Evolutionary conservation across 2,329 filamentous ascomycete genomes (phyloP).

Genomic region (Neonectria neomacrospora): DNA sequence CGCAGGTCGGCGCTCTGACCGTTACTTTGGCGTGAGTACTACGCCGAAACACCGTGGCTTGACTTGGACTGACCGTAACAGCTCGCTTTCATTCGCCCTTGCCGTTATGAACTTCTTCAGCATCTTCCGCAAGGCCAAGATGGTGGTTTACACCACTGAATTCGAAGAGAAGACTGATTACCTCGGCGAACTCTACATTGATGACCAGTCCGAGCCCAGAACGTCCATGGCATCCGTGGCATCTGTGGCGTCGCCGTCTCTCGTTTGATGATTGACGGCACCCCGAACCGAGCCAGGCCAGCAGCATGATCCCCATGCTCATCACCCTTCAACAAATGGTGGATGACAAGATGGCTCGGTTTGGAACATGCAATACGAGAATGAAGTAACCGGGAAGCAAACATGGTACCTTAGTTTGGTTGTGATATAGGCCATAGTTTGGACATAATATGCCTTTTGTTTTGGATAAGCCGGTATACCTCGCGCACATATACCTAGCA

Average conservation of each 20-base stretch:
- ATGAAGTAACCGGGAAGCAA: not conserved
- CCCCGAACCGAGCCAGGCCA: not conserved
- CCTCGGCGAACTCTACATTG: slow-evolving; percentile 30
- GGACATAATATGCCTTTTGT: not conserved
- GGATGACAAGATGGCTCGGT: not conserved
- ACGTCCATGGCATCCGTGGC: slow-evolving; percentile 25
- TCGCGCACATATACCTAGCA: not conserved
- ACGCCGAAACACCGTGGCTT: not conserved
- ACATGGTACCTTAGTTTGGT: not conserved
- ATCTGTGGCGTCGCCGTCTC: slow-evolving; percentile 16
- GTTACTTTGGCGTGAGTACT: slow-evolving; percentile 37
- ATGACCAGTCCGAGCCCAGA: slow-evolving; percentile 35
- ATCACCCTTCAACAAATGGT: not conserved
- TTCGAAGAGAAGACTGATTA: slow-evolving; percentile 26
- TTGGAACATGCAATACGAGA: not conserved
- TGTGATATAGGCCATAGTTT: not conserved
- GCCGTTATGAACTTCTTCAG: slow-evolving; percentile 32
- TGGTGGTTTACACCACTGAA: slow-evolving; percentile 35
- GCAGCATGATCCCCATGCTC: not conserved
- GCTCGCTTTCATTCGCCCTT: slow-evolving; percentile 30
- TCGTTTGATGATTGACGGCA: slow-evolving; percentile 14
- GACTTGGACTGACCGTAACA: slow-evolving; percentile 8
- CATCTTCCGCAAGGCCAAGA: slow-evolving; percentile 34
- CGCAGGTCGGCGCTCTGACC: slow-evolving; percentile 20
- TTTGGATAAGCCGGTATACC: slow-evolving; percentile 13